These are phyloP conservation scores for Choanephora cucurbitarum DNA, from an alignment of 371 early-diverging fungal genomes.

Conservation along the genomic window DNA sequence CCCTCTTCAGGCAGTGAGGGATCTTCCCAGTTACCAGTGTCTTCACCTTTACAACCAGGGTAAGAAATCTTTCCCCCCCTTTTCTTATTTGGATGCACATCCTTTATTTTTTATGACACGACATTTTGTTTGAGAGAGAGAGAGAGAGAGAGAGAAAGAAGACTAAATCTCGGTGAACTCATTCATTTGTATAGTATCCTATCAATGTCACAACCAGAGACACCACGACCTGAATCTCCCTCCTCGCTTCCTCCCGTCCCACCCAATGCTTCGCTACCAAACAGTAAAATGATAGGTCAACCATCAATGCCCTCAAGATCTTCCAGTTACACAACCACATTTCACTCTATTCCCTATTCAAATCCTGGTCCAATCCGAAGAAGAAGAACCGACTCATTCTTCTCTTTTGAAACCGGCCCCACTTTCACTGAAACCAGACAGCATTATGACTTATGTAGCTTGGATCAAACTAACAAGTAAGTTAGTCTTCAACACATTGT, in stretches of 20 bases:
- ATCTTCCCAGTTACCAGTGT: conserved; percentile 12
- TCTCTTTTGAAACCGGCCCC: conserved; percentile 34
- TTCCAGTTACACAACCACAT: conserved; percentile 36
- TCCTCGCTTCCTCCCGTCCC: conserved; percentile 11
- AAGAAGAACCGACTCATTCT: conserved; percentile 34
- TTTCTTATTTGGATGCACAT: background rate
- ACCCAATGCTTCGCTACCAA: conserved; percentile 18
- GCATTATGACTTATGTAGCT: conserved; percentile 51
- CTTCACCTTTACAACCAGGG: conserved; percentile 18
- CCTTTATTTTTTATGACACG: background rate
- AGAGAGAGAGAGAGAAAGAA: too few relatives aligned
- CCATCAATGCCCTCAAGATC: conserved; percentile 23
- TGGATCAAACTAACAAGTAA: conserved; percentile 54
- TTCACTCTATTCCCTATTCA: conserved; percentile 30
- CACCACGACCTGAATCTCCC: conserved; percentile 14
- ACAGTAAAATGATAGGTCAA: conserved; percentile 11
- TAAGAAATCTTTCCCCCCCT: conserved; percentile 9
- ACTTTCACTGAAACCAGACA: conserved; percentile 55
- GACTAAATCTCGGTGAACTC: too few relatives aligned
- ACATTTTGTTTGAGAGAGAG: too few relatives aligned
- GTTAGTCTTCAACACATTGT: too few relatives aligned
- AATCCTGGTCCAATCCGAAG: conserved; percentile 40
- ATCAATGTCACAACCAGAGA: conserved; percentile 23
- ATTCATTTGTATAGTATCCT: conserved; percentile 10
- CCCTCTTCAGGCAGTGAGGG: conserved; percentile 2